Percentiles rank a stretch among this genome's conserved stretches.
Evolutionary conservation across 176 grass and related monocot species (phyloP).

Genomic region (Urochloa ruziziensis): DNA sequence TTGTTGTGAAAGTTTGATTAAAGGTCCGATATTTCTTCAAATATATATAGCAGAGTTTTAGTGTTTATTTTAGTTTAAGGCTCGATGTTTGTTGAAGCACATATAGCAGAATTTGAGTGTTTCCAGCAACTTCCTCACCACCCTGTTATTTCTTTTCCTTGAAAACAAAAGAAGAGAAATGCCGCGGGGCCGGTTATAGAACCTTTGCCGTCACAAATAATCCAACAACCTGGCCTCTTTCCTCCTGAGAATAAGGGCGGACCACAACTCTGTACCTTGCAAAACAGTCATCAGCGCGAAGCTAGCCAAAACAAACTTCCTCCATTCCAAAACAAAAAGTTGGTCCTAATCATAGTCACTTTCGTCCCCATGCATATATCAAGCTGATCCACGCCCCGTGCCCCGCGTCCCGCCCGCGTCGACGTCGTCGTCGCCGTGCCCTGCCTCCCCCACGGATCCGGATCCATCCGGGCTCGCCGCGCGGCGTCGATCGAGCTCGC

Average conservation of each 20-base stretch:
- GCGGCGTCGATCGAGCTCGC: no score
- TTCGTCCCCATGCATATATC: not conserved
- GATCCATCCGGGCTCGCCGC: not conserved
- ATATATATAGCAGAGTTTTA: no score
- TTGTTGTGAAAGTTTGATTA: no score
- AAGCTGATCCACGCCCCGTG: not conserved
- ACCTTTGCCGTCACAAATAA: not conserved
- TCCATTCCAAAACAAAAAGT: no score
- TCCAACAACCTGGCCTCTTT: not conserved
- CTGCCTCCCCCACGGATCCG: no score
- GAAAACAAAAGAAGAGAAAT: not conserved
- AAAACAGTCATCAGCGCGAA: not conserved
- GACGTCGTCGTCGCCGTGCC: not conserved
- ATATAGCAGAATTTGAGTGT: no score
- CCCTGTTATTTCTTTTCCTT: no score
- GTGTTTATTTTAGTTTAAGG: no score
- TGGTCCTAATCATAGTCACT: slow-evolving; percentile 37
- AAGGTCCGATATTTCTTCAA: no score
- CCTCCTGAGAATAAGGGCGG: slow-evolving; percentile 30
- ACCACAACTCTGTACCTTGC: slow-evolving; percentile 18
- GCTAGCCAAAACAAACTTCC: not conserved
- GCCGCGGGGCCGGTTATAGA: not conserved
- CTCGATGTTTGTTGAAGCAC: no score
- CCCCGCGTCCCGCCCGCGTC: not conserved
- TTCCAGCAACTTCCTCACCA: no score